Conservation (phyloP, 768 basidiomycete species). For the Termitomyces sp. region DNA sequence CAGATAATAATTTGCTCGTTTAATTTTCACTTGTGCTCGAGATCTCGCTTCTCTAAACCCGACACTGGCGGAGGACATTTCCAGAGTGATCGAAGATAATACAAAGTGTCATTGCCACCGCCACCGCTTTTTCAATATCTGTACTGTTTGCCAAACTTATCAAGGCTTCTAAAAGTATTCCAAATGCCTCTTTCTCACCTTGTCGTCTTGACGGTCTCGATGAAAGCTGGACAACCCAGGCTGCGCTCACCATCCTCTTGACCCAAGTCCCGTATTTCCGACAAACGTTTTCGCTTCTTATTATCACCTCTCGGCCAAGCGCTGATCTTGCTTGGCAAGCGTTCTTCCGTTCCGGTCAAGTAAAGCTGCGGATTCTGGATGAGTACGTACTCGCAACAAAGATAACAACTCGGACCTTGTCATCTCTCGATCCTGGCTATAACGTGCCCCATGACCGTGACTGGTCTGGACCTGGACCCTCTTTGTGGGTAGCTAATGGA, state of each 20-base stretch:
- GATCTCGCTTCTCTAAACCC: too few species aligned
- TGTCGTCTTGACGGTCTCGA: not conserved
- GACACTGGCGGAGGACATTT: not conserved
- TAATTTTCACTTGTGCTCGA: too few species aligned
- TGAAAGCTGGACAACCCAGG: not conserved
- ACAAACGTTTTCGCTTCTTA: not conserved
- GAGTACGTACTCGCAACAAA: not conserved
- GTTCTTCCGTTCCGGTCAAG: not conserved
- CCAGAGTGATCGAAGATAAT: not conserved
- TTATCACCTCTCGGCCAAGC: not conserved
- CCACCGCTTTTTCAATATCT: not conserved
- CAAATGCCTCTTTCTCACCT: not conserved
- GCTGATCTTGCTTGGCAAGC: not conserved
- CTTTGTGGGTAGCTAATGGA: not conserved
- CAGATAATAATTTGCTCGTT: not conserved
- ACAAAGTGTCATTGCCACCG: too few species aligned
- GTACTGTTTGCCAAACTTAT: not conserved
- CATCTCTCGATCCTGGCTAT: not conserved
- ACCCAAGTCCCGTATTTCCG: not conserved
- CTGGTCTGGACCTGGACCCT: not conserved
- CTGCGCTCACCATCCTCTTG: too few species aligned
- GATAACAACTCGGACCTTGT: not conserved
- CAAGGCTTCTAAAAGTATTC: not conserved
- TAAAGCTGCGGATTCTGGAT: not conserved
- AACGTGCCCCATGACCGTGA: too few species aligned